Percentiles rank a stretch among this genome's conserved stretches.
phyloP scores from a whole-genome alignment of 805 yeast species.

The Kazachstania martiniae region DNA sequence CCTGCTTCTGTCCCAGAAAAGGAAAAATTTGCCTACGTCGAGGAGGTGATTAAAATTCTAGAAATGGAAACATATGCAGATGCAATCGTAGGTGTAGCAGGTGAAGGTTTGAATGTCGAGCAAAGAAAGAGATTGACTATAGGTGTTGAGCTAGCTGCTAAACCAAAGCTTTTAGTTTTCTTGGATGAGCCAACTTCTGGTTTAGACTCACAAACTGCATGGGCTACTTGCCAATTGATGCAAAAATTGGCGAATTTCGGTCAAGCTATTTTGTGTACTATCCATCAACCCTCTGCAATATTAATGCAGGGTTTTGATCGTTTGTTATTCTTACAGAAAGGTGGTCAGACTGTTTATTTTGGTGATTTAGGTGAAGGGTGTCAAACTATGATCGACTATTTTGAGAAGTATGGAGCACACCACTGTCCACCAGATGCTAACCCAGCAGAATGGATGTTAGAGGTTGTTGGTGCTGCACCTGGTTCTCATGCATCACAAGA shows the following conservation, averaged over 20 bases:
- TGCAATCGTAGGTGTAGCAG: constrained; percentile 59
- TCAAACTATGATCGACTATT: constrained; percentile 47
- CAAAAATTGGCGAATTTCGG: constrained; percentile 49
- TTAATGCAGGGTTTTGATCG: constrained; percentile 70
- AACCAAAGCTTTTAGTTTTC: constrained; percentile 44
- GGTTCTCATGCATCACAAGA: constrained; percentile 66
- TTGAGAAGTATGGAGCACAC: constrained; percentile 54
- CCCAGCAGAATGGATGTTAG: constrained; percentile 90
- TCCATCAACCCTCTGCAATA: constrained; percentile 70
- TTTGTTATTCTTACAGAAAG: constrained; percentile 53
- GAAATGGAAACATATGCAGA: constrained; percentile 56
- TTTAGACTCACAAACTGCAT: constrained; percentile 44
- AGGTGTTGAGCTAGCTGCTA: constrained; percentile 56
- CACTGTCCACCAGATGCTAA: constrained; percentile 60
- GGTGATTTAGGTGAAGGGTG: constrained; percentile 57
- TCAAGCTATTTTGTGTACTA: constrained; percentile 58
- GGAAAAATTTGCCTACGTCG: constrained; percentile 59
- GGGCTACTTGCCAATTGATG: constrained; percentile 51
- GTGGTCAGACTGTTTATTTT: constrained; percentile 67
- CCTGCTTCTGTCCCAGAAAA: constrained; percentile 38
- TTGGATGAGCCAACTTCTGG: constrained; percentile 62
- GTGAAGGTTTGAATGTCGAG: constrained; percentile 52
- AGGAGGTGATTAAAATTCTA: constrained; percentile 46
- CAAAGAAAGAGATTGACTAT: constrained; percentile 50
- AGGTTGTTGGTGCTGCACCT: constrained; percentile 75